Base-by-base conservation (phyloP, 1,284 basidiomycete species). In the Pulchroboletus neoregius region DNA sequence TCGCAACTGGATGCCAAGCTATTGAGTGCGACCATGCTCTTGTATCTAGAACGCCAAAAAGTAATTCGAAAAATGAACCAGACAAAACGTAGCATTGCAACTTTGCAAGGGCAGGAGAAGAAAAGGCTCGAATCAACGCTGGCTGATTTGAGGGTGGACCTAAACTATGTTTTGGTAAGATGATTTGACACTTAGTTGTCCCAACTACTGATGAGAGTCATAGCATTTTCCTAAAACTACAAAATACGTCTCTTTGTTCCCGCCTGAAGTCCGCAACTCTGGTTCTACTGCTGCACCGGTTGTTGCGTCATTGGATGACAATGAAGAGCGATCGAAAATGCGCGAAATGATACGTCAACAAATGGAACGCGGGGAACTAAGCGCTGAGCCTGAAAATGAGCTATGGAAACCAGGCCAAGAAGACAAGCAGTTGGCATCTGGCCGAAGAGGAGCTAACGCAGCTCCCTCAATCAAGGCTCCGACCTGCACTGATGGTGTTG, bases 201-300 rank as follows among this genome's bases (percentile, higher is more conserved):
- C 36, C 23, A 3, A 22, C n/a, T 9, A 16, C 45, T 54, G n/a
- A 64, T 15, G 11, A 18, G 16, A 1, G 8, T 43, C 15, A 13
- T 49, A 91, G 86, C 78, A 90, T 64, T 89, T 85, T 60, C 87
- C 91, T 4, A 91, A 87, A 67, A 72, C 78, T 16, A 78, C 83
- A 60, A 93, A 89, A 71, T 94, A 94, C 64, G 82, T 94, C 35
- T 84, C 91, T 3, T 72, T 94, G 30, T 93, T 91, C 63, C 89
- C 91, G 4, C 79, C 87, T 2, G 79, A 78, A 61, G 71, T 72
- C 20, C 79, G 79, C 42, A 57, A 70, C 36, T 65, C 67, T 41
- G 65, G 69, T 48, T 46, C 57, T 39, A 27, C 52, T 32, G 33
- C 56, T 32, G 33, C 45, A 22, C 39, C 49, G 1, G 43, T 54